Base-by-base conservation (phyloP, 805 yeast genomes). In the Saturnispora bothae region DNA sequence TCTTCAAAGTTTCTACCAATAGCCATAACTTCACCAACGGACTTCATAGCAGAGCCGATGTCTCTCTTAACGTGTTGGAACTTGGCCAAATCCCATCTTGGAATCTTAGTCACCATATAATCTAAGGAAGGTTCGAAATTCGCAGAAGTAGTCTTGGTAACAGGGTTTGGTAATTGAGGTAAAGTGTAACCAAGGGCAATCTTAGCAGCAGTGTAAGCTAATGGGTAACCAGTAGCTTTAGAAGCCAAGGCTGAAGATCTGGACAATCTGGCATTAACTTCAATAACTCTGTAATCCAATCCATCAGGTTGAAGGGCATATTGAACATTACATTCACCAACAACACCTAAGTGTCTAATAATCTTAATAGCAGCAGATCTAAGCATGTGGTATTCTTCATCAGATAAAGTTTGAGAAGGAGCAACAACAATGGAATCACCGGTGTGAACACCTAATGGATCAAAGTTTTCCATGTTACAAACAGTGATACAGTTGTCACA, bases 401-500 rank as follows among this genome's bases (percentile, higher is more conserved):
- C 97, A 15, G 95, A 82, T 47, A 89, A 68, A 31, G 98, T 89
- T 68, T 89, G 98, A 31, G 96, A 88, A 36, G 98, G 98, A 39
- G 98, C 98, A 55, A 89, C 95, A 41, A 89, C 98, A 55, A 89
- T 92, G 39, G 97, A 92, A 63, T 89, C 98, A 72, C 98, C 98
- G 43, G 98, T 89, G 60, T 89, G 98, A 54, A 89, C 88, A 60
- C 98, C 98, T 52, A 89, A 73, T 33, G 98, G 98, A 65, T 89
- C 98, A 50, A 89, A 89, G 66, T 89, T 89, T 67, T 89, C 98
- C 98, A 89, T 89, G 68, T 89, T 89, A 74, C 98, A 89, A 46
- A 89, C 98, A 34, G 98, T 89, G 53, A 89, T 85, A 78, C 98
- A 89, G 75, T 89, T 89, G 63, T 85, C 96, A 52, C 77, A 81